Base-by-base conservation (phyloP, 805 yeast species). In the Ogataea dorogensis region DNA sequence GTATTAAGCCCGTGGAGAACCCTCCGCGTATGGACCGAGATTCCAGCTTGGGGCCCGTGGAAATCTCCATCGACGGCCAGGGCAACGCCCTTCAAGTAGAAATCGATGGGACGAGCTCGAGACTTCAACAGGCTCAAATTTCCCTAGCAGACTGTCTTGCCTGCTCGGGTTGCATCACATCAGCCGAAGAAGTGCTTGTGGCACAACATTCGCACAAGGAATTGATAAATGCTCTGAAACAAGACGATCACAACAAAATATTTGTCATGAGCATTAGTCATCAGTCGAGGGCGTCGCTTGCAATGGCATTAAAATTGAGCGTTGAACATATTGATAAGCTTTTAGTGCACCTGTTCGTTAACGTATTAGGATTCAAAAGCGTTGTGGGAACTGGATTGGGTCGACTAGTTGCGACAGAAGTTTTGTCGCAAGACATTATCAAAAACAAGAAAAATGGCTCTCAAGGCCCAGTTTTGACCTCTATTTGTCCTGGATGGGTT, bases 401-500 rank as follows among this genome's bases (percentile, higher is more conserved):
- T 0, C 62, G 98, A 28, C 74, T 75, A 43, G 59, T 87, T 4
- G 71, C 91, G 4, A 70, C 85, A 15, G 53, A 65, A 29, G 58
- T 65, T 47, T 59, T 78, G 18, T 67, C 78, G 3, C 60, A 65
- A 18, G 73, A 75, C 35, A 65, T 41, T 28, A 52, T 46, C 16
- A 33, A 29, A 25, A 47, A 32, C 30, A 44, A 23, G 20, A 12
- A 13, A 18, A 39, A 29, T 31, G 41, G 21, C 17, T 37, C 17
- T 34, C 35, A 24, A 33, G 59, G 65, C 6, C 94, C 95, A 0
- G 53, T 74, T 2, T 58, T 93, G 30, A 73, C 88, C 17, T 77
- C 88, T 10, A 71, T 82, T 0, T 91, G 98, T 60, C 98, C 98
- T 0, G 98, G 98, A 0, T 93, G 96, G 87, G 93, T 93, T 0